Conservation (phyloP, 1,284 basidiomycete genomes). For the Retiboletus flavoniger region DNA sequence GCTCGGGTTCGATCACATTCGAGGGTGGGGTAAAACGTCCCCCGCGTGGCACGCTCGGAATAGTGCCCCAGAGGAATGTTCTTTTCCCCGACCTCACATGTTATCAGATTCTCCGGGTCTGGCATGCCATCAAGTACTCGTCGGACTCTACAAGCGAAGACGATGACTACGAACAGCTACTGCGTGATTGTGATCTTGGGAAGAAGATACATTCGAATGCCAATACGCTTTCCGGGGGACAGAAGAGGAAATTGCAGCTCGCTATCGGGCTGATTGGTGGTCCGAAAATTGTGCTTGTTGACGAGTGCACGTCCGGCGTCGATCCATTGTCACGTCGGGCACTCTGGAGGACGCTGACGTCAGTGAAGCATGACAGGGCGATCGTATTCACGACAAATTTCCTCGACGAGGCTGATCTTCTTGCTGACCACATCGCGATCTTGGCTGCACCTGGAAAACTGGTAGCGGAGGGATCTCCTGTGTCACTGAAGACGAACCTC, state of each 20-base stretch:
- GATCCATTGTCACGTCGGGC: too few species aligned
- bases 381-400: too few species aligned
- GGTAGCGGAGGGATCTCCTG: too few species aligned
- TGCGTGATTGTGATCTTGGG: conserved; percentile 69
- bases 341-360: too few species aligned
- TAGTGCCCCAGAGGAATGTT: conserved; percentile 83
- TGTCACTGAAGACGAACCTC: too few species aligned
- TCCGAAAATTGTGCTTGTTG: too few species aligned
- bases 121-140: conserved; percentile 73
- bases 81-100: conserved; percentile 77
- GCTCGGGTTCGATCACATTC: conserved; percentile 61
- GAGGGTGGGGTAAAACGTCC: conserved; percentile 53
- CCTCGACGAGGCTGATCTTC: too few species aligned
- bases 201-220: conserved; percentile 68
- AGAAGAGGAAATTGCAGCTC: conserved; percentile 83
- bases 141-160: conserved; percentile 34
- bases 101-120: conserved; percentile 69
- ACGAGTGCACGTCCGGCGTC: too few species aligned
- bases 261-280: too few species aligned
- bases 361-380: too few species aligned
- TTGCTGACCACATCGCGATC: too few species aligned
- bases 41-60: conserved; percentile 63
- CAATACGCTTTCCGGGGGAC: conserved; percentile 69
- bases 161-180: conserved; percentile 56
- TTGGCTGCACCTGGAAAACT: too few species aligned